phyloP scores from a whole-genome alignment of 2,329 filamentous ascomycete genomes.

The Apiospora koreana region DNA sequence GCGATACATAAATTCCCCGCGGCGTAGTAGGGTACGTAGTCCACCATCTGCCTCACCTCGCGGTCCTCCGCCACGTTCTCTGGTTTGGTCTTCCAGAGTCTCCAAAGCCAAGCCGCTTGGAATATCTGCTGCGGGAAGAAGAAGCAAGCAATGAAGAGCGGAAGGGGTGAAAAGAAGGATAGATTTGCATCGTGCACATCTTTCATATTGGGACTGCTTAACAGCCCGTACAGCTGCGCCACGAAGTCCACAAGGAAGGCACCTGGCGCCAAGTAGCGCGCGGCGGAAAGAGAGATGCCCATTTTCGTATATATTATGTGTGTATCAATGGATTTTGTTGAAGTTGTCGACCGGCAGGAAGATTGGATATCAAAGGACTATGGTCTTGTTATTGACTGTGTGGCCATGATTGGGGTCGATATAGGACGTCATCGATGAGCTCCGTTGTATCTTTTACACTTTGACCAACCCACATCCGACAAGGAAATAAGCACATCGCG shows the following conservation, averaged over 20 bases:
- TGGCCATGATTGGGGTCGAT: not conserved
- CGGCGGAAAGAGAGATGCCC: conserved; percentile 55
- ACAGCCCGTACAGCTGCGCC: conserved; percentile 60
- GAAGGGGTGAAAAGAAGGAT: conserved; percentile 60
- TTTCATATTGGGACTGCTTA: conserved; percentile 58
- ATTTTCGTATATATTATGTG: conserved; percentile 34
- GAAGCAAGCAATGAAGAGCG: conserved; percentile 60
- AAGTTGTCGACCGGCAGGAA: not conserved
- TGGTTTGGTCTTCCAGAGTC: conserved; percentile 50
- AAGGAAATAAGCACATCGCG: not conserved
- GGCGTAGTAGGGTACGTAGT: conserved; percentile 56
- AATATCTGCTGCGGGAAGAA: conserved; percentile 63
- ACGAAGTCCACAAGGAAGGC: conserved; percentile 59
- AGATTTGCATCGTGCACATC: conserved; percentile 59
- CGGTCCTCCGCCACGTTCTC: conserved; percentile 36
- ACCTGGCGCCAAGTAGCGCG: conserved; percentile 53
- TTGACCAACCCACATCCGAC: not conserved
- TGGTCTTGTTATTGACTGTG: not conserved
- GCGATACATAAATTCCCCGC: conserved; percentile 61
- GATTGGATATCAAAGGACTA: not conserved
- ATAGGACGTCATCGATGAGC: not conserved
- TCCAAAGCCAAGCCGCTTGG: conserved; percentile 59
- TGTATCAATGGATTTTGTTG: not conserved
- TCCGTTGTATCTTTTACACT: not conserved
- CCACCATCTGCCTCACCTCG: conserved; percentile 50